A percentile compares a stretch with the other conserved stretches of the same genome.
Evolutionary conservation across 2,329 filamentous ascomycete genomes (phyloP).

Genomic region (Ophiocordyceps sinensis): DNA sequence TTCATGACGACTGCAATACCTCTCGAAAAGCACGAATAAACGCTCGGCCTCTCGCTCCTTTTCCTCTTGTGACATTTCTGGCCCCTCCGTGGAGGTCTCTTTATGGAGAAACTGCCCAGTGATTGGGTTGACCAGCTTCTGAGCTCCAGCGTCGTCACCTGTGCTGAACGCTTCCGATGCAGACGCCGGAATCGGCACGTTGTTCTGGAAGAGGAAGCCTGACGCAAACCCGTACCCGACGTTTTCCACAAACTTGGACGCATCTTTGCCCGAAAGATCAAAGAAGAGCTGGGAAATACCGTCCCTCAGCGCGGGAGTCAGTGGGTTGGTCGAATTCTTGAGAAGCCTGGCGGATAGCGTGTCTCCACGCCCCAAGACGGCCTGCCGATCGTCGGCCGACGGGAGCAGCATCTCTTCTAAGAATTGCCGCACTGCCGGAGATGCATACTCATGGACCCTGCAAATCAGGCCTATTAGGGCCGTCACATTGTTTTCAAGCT

Average conservation of each 20-base stretch:
- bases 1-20: conserved; percentile 27
- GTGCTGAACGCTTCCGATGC: conserved; percentile 33
- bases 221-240: conserved; percentile 91
- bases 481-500: conserved; percentile 58
- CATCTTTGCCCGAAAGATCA: conserved; percentile 70
- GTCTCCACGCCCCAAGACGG: conserved; percentile 61
- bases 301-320: conserved; percentile 57
- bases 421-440: conserved; percentile 40
- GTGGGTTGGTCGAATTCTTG: conserved; percentile 59
- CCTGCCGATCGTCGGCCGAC: conserved; percentile 57
- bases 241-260: conserved; percentile 70
- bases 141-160: conserved; percentile 11
- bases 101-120: conserved; percentile 69
- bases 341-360: conserved; percentile 66
- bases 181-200: conserved; percentile 60
- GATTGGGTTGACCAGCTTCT: conserved; percentile 57
- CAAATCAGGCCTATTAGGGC: conserved; percentile 64
- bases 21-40: conserved; percentile 81
- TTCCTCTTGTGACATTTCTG: conserved; percentile 79
- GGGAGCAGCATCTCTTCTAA: conserved; percentile 62
- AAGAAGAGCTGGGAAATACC: conserved; percentile 71
- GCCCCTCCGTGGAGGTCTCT: conserved; percentile 43
- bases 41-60: conserved; percentile 84
- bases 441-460: conserved; percentile 55
- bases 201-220: conserved; percentile 75